Evolutionary conservation across 2,329 filamentous ascomycete species (phyloP).

Genomic region (Fusarium aywerte): DNA sequence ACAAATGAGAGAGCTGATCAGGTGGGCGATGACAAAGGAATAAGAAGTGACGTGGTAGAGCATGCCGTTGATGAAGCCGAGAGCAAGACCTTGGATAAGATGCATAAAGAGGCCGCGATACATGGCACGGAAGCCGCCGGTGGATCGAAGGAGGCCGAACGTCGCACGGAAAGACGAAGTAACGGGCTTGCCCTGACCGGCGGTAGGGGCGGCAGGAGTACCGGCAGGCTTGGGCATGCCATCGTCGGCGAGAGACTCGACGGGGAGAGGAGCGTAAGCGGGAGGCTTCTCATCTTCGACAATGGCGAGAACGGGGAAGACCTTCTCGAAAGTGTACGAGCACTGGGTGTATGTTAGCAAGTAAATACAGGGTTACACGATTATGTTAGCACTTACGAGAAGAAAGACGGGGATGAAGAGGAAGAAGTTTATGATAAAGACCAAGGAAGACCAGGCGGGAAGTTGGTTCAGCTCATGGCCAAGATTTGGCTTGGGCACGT

Average conservation of each 20-base stretch:
- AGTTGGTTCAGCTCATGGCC: constrained; percentile 8
- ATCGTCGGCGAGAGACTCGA: constrained; percentile 56
- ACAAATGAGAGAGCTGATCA: constrained; percentile 64
- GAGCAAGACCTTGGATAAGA: constrained; percentile 53
- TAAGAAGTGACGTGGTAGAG: constrained; percentile 56
- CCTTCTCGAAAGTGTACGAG: constrained; percentile 61
- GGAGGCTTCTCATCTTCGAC: constrained; percentile 68
- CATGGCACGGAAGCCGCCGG: constrained; percentile 71
- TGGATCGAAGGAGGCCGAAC: constrained; percentile 65
- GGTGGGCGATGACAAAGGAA: constrained; percentile 56
- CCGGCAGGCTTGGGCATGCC: constrained; percentile 49
- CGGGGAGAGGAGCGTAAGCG: constrained; percentile 63
- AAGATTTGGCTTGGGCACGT: constrained; percentile 32
- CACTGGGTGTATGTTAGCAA: constrained; percentile 49
- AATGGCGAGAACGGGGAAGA: constrained; percentile 67
- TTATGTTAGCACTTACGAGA: constrained; percentile 50
- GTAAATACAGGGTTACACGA: neutral
- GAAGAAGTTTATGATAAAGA: constrained; percentile 56
- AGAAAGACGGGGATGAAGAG: constrained; percentile 59
- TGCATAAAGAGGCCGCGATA: constrained; percentile 72
- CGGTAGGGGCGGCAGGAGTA: constrained; percentile 40
- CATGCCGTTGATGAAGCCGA: constrained; percentile 59
- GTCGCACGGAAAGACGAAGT: constrained; percentile 64
- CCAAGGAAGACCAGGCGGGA: constrained; percentile 52
- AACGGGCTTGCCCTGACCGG: constrained; percentile 46